Percentiles rank a stretch among this genome's conserved stretches.
Evolutionary conservation across 306 rosid genomes (phyloP).

Genomic region (Amphicarpaea edgeworthii): DNA sequence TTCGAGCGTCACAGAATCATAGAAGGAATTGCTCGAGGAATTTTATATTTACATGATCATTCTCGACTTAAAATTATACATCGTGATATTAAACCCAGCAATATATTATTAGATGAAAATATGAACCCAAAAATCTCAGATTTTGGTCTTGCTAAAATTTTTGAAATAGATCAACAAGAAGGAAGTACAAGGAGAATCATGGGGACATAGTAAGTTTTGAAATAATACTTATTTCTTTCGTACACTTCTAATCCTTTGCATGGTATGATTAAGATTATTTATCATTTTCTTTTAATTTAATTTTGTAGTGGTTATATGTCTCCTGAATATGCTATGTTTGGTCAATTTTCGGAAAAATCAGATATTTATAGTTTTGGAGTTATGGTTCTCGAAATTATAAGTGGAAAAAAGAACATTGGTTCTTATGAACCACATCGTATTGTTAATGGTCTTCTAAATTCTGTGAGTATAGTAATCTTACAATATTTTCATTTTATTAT

Average conservation of each 20-base stretch:
- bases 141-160: slow-evolving; percentile 21
- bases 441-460: neutral
- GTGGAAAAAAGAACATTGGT: slow-evolving; percentile 5
- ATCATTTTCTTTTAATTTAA: neutral
- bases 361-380: slow-evolving; percentile 18
- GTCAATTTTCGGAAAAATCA: neutral
- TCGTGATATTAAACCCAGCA: slow-evolving; percentile 22
- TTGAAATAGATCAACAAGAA: neutral
- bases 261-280: neutral
- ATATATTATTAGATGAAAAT: neutral
- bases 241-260: neutral
- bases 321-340: neutral
- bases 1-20: neutral
- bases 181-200: slow-evolving; percentile 1
- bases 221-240: neutral
- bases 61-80: slow-evolving; percentile 21
- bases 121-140: slow-evolving; percentile 33
- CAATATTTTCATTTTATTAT: neutral
- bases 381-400: slow-evolving; percentile 1
- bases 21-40: slow-evolving; percentile 8
- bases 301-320: neutral
- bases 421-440: neutral
- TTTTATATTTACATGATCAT: neutral
- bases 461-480: neutral
- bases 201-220: slow-evolving; percentile 27